Conservation (phyloP, 352 stramenopile species). For the Globisporangium recalcitrans region DNA sequence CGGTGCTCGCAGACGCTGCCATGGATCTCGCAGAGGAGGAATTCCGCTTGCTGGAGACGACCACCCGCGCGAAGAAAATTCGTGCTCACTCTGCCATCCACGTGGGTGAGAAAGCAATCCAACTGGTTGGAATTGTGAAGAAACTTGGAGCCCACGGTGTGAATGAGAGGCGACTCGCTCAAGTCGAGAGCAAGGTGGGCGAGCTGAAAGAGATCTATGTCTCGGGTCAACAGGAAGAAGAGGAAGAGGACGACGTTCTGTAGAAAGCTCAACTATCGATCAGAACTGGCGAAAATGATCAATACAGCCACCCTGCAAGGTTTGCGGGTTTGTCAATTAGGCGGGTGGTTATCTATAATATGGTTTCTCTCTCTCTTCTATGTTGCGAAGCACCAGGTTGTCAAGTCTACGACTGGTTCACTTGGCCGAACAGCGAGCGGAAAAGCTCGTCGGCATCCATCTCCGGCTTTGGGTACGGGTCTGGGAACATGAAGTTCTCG, state of each 20-base stretch:
- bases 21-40: conserved; percentile 81
- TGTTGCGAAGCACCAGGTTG: not conserved
- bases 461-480: conserved; percentile 65
- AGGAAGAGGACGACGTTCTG: conserved; percentile 85
- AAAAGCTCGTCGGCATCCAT: conserved; percentile 86
- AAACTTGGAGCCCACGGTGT: conserved; percentile 70
- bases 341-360: conserved; percentile 13
- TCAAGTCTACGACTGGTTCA: conserved; percentile 32
- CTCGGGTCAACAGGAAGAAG: conserved; percentile 58
- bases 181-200: conserved; percentile 35
- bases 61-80: conserved; percentile 78
- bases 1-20: conserved; percentile 50
- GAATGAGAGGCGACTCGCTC: conserved; percentile 35
- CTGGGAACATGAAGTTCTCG: conserved; percentile 89
- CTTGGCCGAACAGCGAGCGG: conserved; percentile 75
- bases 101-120: conserved; percentile 64
- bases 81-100: conserved; percentile 62
- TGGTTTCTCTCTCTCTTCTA: conserved; percentile 19
- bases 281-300: not conserved
- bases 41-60: conserved; percentile 54
- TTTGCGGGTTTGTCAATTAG: conserved; percentile 12
- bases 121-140: conserved; percentile 80
- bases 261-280: conserved; percentile 26
- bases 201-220: conserved; percentile 61
- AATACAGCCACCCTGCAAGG: not conserved